Percentiles rank a stretch among this genome's conserved stretches.
Conservation (phyloP, 371 early-diverging fungal genomes). For the Ecytonucleospora hepatopenaei region DNA sequence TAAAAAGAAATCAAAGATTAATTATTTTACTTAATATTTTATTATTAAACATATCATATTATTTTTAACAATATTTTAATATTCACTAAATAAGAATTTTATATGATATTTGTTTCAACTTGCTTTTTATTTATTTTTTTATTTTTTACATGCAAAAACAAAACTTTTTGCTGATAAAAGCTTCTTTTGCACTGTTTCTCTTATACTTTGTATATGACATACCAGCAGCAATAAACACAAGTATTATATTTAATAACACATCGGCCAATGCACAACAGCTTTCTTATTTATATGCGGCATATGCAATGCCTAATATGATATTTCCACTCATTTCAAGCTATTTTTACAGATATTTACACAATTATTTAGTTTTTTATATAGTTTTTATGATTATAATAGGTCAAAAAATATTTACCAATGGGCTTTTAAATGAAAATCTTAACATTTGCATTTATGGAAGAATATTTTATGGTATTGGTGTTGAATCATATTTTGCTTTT, state of each 20-base stretch:
- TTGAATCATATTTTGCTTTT: conserved; percentile 63
- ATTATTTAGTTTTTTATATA: conserved; percentile 56
- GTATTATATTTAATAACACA: conserved; percentile 57
- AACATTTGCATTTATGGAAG: conserved; percentile 60
- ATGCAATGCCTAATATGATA: conserved; percentile 64
- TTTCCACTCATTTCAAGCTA: conserved; percentile 62
- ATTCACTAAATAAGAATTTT: too few species aligned
- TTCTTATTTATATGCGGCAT: conserved; percentile 62
- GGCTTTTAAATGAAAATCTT: conserved; percentile 57
- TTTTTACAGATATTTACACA: conserved; percentile 55
- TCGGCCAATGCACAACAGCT: conserved; percentile 53
- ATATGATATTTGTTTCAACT: neutral
- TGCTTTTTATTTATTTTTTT: neutral
- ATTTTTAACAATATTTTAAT: conserved; percentile 29
- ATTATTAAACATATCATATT: conserved; percentile 11
- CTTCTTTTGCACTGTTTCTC: conserved; percentile 58
- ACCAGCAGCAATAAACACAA: conserved; percentile 61
- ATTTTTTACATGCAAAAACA: neutral
- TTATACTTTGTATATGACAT: conserved; percentile 63
- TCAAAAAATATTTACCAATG: conserved; percentile 60
- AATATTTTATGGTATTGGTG: conserved; percentile 63
- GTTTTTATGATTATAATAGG: conserved; percentile 60
- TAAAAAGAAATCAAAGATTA: conserved; percentile 78
- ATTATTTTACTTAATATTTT: conserved; percentile 59
- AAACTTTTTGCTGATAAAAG: conserved; percentile 48